phyloP scores from a whole-genome alignment of 495 filamentous ascomycete genomes.

The Delitschia confertaspora region DNA sequence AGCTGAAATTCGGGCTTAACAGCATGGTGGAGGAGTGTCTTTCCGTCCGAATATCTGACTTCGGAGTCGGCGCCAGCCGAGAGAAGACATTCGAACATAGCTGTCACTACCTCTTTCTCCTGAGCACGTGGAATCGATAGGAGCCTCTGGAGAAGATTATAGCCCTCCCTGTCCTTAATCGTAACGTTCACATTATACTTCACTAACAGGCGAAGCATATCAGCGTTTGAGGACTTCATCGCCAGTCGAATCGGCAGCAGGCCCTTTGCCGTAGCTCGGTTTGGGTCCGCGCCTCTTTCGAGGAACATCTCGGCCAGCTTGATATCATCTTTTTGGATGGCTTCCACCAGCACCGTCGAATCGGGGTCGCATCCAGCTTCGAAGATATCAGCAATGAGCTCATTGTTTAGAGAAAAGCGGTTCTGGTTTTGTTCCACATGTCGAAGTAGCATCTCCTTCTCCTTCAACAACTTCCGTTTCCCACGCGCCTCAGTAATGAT shows the following conservation, averaged over 20 bases:
- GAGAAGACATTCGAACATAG: conserved; percentile 13
- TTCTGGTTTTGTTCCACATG: conserved; percentile 23
- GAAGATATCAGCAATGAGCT: conserved; percentile 19
- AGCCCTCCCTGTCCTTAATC: conserved; percentile 7
- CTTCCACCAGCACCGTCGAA: conserved; percentile 19
- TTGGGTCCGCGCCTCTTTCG: conserved; percentile 19
- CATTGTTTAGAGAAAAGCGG: conserved; percentile 20
- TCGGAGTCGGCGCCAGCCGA: conserved; percentile 5
- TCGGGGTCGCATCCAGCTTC: conserved; percentile 18
- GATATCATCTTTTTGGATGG: conserved; percentile 17
- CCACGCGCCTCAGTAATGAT: conserved; percentile 19
- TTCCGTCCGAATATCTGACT: conserved; percentile 7
- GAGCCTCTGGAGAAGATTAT: conserved; percentile 12
- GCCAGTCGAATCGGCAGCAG: conserved; percentile 15
- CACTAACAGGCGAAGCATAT: conserved; percentile 11
- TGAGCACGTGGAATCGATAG: conserved; percentile 12
- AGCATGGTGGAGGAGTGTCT: conserved; percentile 16
- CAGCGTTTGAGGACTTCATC: conserved; percentile 11
- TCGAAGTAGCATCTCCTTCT: conserved; percentile 22
- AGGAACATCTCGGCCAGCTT: conserved; percentile 16
- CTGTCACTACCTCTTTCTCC: conserved; percentile 17
- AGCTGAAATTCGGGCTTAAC: conserved; percentile 8
- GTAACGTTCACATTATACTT: conserved; percentile 19
- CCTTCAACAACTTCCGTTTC: conserved; percentile 15
- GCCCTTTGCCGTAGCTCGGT: conserved; percentile 9